Evolutionary conservation across 2,329 filamentous ascomycete species (phyloP), one percentile per base, ranked within the genome.

Genomic region (Talaromyces sp.): DNA sequence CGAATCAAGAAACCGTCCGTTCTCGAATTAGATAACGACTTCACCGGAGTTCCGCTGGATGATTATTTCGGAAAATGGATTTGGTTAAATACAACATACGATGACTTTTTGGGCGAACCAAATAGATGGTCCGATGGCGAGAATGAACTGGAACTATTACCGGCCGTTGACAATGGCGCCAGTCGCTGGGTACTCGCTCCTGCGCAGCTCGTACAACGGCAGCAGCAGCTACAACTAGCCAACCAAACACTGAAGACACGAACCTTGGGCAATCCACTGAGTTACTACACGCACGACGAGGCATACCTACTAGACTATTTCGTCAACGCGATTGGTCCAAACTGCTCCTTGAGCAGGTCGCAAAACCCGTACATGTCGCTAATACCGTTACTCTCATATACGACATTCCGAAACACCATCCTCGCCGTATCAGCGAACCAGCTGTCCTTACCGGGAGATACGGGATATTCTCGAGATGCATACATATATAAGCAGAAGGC

Each of bases 361-460:
- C 56, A 67, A 21, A 72, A 72, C 31, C 69, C 69, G 6, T 72
- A 72, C 53, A 10, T 63, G 65, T 43, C 61, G 68, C 35, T 63
- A 59, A 9, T 67, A 63, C 37, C 52, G 46, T 8, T 66, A 62
- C 40, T 57, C 10, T 59, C 57, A 4, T 45, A 54, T 22, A 37
- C 53, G 7, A 65, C 69, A 1, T 61, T 71, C 10, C 62, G 62
- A 36, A 60, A 67, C 37, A 64, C 66, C 10, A 57, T 72, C 1
- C 60, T 71, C 17, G 67, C 69, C 0, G 67, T 68, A 7, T 64
- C 69, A 3, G 67, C 67, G 5, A 70, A 68, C 35, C 67, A 71
- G 37, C 60, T 68, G 11, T 61, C 59, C 3, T 64, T 71, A 10
- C 58, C 69, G 2, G 65, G 68, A 3, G 60, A 68, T 41, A 53